Percentiles rank a stretch among this genome's conserved stretches.
Evolutionary conservation across 192 early-diverging fungal species (phyloP).

Genomic region (Umbelopsis sp.): DNA sequence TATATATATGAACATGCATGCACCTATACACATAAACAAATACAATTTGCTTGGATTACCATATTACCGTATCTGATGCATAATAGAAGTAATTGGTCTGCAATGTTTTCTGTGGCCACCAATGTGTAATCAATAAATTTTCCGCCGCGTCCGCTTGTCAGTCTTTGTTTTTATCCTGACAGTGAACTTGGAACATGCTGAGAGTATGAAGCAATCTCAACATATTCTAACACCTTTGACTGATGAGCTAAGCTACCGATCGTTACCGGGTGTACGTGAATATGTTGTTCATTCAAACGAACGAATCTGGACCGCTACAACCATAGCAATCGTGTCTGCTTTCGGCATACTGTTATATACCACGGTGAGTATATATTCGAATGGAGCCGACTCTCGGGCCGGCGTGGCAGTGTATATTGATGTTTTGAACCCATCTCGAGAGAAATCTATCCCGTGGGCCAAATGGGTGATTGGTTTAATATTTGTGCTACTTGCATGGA

Average conservation of each 20-base stretch:
- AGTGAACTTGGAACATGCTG: neutral
- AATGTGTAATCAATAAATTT: no score
- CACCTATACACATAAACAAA: neutral
- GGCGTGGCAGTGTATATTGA: no score
- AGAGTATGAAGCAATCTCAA: constrained; percentile 5
- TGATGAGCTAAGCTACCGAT: constrained; percentile 6
- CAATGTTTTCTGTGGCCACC: no score
- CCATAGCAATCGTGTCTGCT: neutral
- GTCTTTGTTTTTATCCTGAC: neutral
- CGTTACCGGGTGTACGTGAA: constrained; percentile 6
- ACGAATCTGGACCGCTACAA: constrained; percentile 1
- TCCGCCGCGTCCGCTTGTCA: neutral
- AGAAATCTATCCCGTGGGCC: neutral
- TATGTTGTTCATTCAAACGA: constrained; percentile 9
- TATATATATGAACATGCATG: neutral
- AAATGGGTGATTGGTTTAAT: neutral
- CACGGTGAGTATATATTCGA: neutral
- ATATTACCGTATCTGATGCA: neutral
- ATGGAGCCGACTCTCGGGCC: no score
- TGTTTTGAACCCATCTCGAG: no score
- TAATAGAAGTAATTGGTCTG: neutral
- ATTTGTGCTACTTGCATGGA: constrained; percentile 29
- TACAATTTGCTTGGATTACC: neutral
- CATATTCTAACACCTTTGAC: neutral
- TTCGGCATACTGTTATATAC: neutral